Percentiles rank a stretch among this genome's conserved stretches.
Conservation (phyloP, 257 asterid species). For the Oldenlandia corymbosa region DNA sequence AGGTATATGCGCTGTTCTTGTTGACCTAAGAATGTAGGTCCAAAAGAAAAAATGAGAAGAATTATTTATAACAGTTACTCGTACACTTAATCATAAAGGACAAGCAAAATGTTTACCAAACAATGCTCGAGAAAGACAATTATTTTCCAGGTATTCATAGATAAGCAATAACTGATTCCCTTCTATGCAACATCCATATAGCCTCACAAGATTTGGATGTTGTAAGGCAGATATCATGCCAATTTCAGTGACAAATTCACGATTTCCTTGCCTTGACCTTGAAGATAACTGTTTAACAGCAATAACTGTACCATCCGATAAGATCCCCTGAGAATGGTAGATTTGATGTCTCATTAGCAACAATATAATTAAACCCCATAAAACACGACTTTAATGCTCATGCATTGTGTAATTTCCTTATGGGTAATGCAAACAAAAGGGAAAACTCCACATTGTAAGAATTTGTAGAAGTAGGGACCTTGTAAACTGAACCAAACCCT, state of each 20-base stretch:
- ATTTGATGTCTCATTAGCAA: slow-evolving; percentile 8
- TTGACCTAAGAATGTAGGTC: slow-evolving; percentile 17
- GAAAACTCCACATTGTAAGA: neutral
- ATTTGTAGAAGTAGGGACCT: slow-evolving; percentile 21
- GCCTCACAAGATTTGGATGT: slow-evolving; percentile 45
- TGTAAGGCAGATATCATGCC: slow-evolving; percentile 51
- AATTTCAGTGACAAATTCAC: slow-evolving; percentile 40
- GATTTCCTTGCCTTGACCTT: slow-evolving; percentile 45
- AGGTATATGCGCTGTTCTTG: slow-evolving; percentile 28
- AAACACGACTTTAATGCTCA: no score
- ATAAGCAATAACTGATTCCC: slow-evolving; percentile 41
- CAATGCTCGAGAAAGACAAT: slow-evolving; percentile 42
- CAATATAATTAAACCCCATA: neutral
- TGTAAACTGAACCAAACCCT: slow-evolving; percentile 46
- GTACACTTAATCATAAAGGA: neutral
- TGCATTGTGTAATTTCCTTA: no score
- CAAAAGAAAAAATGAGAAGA: neutral
- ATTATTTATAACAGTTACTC: neutral
- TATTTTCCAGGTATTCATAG: slow-evolving; percentile 46
- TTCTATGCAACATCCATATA: slow-evolving; percentile 45
- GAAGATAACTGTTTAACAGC: slow-evolving; percentile 46
- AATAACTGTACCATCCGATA: slow-evolving; percentile 32
- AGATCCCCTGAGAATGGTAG: slow-evolving; percentile 25
- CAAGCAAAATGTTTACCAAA: slow-evolving; percentile 24
- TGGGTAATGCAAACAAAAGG: neutral